These are phyloP conservation scores for Cucumis hystrix DNA, from an alignment of 306 rosid genomes.

Conservation along the genomic window DNA sequence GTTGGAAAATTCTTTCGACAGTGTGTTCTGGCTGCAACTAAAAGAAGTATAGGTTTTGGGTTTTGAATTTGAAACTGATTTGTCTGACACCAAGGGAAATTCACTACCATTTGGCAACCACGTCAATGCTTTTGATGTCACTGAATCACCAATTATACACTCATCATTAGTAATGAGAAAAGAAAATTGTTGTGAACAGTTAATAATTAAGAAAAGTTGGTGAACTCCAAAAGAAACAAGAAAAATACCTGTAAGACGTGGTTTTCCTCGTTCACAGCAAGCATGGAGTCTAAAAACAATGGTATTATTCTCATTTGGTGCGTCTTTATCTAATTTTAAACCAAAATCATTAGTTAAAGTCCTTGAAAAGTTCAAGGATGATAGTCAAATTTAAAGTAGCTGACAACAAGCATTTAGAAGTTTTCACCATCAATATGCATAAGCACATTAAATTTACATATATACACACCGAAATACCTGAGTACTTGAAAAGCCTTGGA, in stretches of 20 bases:
- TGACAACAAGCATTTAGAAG: neutral
- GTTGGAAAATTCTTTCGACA: constrained; percentile 44
- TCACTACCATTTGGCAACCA: constrained; percentile 89
- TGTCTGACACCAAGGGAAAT: constrained; percentile 35
- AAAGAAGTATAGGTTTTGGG: constrained; percentile 75
- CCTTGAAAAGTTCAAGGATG: neutral
- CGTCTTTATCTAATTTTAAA: constrained; percentile 32
- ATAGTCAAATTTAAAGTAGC: neutral
- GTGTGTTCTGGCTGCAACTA: constrained; percentile 52
- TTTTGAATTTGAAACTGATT: constrained; percentile 31
- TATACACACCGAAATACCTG: constrained; percentile 35
- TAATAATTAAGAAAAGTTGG: neutral
- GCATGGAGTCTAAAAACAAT: constrained; percentile 75
- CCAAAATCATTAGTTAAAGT: neutral
- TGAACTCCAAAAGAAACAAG: neutral
- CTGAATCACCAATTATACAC: constrained; percentile 35
- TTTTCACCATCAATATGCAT: neutral
- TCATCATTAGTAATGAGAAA: neutral
- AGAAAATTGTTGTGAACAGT: neutral
- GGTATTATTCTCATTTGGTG: constrained; percentile 68
- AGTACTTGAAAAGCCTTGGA: constrained; percentile 74
- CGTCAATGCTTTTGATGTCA: constrained; percentile 44
- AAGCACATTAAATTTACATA: neutral
- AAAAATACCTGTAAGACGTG: constrained; percentile 46
- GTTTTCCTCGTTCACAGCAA: constrained; percentile 25